These are phyloP conservation scores for Colletotrichum eleusines DNA, from an alignment of 2,329 filamentous ascomycete species.

Conservation along the genomic window DNA sequence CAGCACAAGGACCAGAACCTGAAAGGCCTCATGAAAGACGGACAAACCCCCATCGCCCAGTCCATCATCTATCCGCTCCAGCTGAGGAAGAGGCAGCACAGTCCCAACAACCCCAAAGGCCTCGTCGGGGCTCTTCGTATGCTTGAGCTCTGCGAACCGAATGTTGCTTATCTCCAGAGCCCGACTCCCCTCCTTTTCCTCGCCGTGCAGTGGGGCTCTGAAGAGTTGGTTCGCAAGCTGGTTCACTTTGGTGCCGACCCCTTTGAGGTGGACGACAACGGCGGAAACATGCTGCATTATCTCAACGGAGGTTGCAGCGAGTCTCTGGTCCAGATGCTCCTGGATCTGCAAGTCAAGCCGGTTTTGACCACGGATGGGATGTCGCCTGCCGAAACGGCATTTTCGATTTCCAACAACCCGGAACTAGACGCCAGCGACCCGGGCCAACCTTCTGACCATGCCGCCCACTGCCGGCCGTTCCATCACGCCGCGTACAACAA, in stretches of 20 bases:
- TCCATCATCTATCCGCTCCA: slow-evolving; percentile 44
- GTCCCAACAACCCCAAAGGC: too few species aligned
- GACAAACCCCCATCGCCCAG: slow-evolving; percentile 50
- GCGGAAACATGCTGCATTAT: slow-evolving; percentile 44
- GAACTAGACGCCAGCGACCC: neutral
- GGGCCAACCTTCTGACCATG: neutral
- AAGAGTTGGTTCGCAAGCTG: slow-evolving; percentile 43
- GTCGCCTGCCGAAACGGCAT: slow-evolving; percentile 49
- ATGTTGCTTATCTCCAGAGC: slow-evolving; percentile 21
- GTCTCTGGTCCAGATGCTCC: slow-evolving; percentile 45
- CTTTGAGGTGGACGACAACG: slow-evolving; percentile 32
- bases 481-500: neutral
- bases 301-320: slow-evolving; percentile 46
- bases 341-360: slow-evolving; percentile 42
- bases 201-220: slow-evolving; percentile 48
- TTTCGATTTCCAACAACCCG: slow-evolving; percentile 44
- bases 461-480: neutral
- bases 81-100: neutral
- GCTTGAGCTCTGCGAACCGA: slow-evolving; percentile 5
- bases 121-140: slow-evolving; percentile 14
- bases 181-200: slow-evolving; percentile 34
- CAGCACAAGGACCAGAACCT: slow-evolving; percentile 48
- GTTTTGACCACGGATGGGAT: slow-evolving; percentile 40
- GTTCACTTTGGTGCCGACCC: slow-evolving; percentile 43
- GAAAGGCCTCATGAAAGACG: slow-evolving; percentile 38